Conservation (phyloP, 1,284 basidiomycete species). For the Fomitopsis palustris region DNA sequence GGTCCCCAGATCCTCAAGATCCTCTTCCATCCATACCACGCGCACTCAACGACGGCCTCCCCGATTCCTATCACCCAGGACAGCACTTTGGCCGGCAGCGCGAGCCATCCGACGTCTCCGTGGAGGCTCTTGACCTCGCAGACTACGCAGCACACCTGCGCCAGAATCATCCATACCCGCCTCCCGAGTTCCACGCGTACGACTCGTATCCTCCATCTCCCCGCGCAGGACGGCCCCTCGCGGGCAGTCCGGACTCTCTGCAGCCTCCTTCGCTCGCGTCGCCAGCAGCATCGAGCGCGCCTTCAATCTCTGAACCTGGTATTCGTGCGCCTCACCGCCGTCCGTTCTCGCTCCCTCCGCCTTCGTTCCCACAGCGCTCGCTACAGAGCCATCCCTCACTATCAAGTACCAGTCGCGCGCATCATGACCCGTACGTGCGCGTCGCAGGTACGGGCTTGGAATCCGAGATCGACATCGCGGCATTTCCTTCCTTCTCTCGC, state of each 20-base stretch:
- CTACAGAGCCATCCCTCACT: slow-evolving; percentile 21
- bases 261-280: slow-evolving; percentile 47
- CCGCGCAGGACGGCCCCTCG: slow-evolving; percentile 33
- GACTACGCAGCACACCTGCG: slow-evolving; percentile 53
- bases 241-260: slow-evolving; percentile 33
- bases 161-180: slow-evolving; percentile 25
- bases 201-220: slow-evolving; percentile 37
- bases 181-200: slow-evolving; percentile 25
- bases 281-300: slow-evolving; percentile 38
- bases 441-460: slow-evolving; percentile 10
- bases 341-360: slow-evolving; percentile 49
- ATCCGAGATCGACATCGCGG: slow-evolving; percentile 52
- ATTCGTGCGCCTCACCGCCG: slow-evolving; percentile 28
- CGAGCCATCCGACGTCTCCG: slow-evolving; percentile 58
- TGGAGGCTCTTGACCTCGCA: slow-evolving; percentile 67
- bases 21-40: slow-evolving; percentile 38
- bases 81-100: slow-evolving; percentile 29
- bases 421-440: slow-evolving; percentile 11
- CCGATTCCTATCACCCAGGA: slow-evolving; percentile 9
- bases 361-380: slow-evolving; percentile 18
- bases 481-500: slow-evolving; percentile 59
- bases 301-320: slow-evolving; percentile 30
- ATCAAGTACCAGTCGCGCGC: slow-evolving; percentile 9
- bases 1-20: slow-evolving; percentile 63
- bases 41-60: slow-evolving; percentile 3